Conservation (phyloP, 352 stramenopile genomes). For the Thalassiosira ordinaria region DNA sequence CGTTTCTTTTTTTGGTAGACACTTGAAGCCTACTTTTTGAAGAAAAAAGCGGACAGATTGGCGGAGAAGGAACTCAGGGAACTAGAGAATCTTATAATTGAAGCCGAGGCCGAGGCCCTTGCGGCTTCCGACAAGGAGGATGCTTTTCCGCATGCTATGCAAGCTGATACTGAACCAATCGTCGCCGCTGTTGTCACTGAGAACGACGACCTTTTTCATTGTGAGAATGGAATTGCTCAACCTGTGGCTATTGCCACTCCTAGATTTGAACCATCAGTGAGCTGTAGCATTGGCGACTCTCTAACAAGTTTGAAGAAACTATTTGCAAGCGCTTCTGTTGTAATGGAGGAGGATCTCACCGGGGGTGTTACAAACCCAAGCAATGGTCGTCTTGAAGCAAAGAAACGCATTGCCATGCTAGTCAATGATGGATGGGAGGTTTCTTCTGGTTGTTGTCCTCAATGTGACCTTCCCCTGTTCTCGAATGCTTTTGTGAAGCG, state of each 20-base stretch:
- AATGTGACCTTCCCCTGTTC: background rate
- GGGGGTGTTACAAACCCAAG: background rate
- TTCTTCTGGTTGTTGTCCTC: background rate
- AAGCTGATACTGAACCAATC: no score
- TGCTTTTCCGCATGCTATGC: background rate
- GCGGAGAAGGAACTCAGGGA: background rate
- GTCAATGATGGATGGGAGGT: background rate
- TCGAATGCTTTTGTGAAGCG: no score
- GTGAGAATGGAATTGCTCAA: background rate
- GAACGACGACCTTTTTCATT: no score
- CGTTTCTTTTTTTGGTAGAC: no score
- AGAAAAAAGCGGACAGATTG: background rate
- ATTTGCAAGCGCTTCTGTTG: background rate
- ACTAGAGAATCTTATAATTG: background rate
- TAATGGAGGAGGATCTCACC: no score
- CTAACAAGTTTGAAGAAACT: background rate
- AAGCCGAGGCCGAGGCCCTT: background rate
- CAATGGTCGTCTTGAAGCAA: background rate
- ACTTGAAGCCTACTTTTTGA: background rate
- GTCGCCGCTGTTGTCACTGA: no score
- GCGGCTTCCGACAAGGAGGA: background rate
- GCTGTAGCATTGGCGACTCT: background rate
- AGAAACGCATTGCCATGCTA: background rate
- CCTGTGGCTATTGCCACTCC: background rate
- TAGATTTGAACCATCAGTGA: background rate